Conservation (phyloP, 2,329 filamentous ascomycete genomes). For the Hirsutella rhossiliensis region DNA sequence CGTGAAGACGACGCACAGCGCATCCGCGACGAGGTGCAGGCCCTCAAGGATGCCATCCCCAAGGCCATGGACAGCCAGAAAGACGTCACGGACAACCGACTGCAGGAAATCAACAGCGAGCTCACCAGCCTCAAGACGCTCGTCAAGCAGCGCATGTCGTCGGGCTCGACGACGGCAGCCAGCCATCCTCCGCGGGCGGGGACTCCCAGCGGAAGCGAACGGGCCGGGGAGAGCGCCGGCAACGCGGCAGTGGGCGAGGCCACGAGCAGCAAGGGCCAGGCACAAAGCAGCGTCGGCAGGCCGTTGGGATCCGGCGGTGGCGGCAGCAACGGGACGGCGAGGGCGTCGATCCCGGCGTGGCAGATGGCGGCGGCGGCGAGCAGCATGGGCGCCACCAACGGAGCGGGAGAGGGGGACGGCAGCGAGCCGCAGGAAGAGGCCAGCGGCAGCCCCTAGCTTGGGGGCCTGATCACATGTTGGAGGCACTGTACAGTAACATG, state of each 20-base stretch:
- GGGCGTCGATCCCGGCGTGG: constrained; percentile 68
- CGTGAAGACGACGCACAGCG: constrained; percentile 81
- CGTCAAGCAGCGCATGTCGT: constrained; percentile 51
- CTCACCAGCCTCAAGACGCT: constrained; percentile 87
- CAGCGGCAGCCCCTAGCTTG: background rate
- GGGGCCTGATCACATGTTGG: background rate
- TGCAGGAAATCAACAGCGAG: constrained; percentile 78
- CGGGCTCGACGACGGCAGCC: constrained; percentile 15
- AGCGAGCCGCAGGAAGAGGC: constrained; percentile 2
- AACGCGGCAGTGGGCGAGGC: constrained; percentile 15
- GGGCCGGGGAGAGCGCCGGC: constrained; percentile 11
- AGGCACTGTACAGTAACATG: background rate
- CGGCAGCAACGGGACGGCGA: constrained; percentile 22
- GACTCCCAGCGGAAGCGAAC: constrained; percentile 2
- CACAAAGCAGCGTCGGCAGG: constrained; percentile 19
- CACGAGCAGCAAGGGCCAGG: constrained; percentile 21
- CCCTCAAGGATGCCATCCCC: constrained; percentile 74
- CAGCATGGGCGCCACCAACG: constrained; percentile 30
- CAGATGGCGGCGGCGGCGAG: constrained; percentile 54
- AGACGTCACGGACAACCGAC: constrained; percentile 64
- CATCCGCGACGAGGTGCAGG: constrained; percentile 74
- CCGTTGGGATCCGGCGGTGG: constrained; percentile 7
- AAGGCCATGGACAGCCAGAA: constrained; percentile 82
- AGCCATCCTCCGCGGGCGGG: constrained; percentile 9
- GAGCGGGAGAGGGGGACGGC: constrained; percentile 10